Base-by-base conservation (phyloP, 1,284 basidiomycete species). In the Puccinia hordei region DNA sequence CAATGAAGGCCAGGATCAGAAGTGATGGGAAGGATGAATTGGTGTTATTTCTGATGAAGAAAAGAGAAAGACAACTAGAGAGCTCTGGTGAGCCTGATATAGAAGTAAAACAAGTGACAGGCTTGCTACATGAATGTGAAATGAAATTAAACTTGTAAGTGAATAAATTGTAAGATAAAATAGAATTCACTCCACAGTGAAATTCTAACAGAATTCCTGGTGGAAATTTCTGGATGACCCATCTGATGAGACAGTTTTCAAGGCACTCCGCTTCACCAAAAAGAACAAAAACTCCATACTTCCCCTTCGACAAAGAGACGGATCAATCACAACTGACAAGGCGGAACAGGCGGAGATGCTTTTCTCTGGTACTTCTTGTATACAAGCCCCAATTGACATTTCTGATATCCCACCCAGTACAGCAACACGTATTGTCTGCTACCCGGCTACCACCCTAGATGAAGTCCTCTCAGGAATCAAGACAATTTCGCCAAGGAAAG, bases 321-420 rank as follows among this genome's bases (percentile, higher is more conserved):
- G 46, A 1, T 27, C 38, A 19, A 30, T 72, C 19, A 72, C 69
- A 15, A 22, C 27, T 19, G 46, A 72, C 38, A 68, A 68, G 9
- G 2, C 2, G 2, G 65, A 68, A 46, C 65, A 46, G 44, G 65
- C 65, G 44, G 44, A 68, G 65, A 44, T 49, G 9, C 49, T 72
- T 0, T 72, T 55, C 41, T 5, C 3, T 10, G 69, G 69, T 2
- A 72, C 69, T 2, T 72, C 69, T 33, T 5, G 17, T 10, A 49
- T 72, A 8, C 10, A 10, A 4, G 33, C 69, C 5, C 51, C 46
- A 8, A 38, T 55, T n/a, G 46, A 55, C 27, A 1, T 72, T 1
- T 27, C n/a, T 72, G 69, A 72, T 38, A 27, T 49, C 22, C 38
- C 33, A 2, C 1, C 22, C 44, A 5, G 27, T 1, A 3, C 3